Base-by-base conservation (phyloP, 2,329 filamentous ascomycete genomes). In the Coniella lustricola region DNA sequence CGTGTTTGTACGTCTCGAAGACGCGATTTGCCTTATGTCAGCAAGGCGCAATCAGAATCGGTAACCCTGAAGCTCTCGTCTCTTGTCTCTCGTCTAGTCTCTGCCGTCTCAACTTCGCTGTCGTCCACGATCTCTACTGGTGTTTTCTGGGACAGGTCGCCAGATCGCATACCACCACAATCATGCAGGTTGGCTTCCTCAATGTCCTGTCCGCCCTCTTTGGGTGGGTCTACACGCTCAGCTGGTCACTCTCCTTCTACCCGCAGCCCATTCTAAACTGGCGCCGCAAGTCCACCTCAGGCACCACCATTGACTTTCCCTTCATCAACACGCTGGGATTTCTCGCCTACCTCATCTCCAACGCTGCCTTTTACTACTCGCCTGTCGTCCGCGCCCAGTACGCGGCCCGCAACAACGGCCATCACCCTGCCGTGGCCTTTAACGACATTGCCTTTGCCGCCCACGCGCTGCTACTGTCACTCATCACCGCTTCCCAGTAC, bases 231-330 rank as follows among this genome's bases (percentile, higher is more conserved):
- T 90, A 90, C 67, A 84, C 80, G 55, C 55, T 82, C 42, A 81
- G 78, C 66, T 93, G 91, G 91, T 91, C 87, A 12, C 69, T 84
- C 14, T 95, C 89, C 14, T 97, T 96, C 70, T 97, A 97, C 65
- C 90, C 91, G 1, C 93, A 97, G 64, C 81, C 86, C 7, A 68
- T 94, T 52, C 77, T 89, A 54, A 97, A 96, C 73, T 84, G 76
- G 64, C 73, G 73, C 25, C 84, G 89, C 46, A 79, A 80, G 49
- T 86, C 87, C 8, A 96, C 90, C 4, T 76, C 80, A 17, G 93
- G 93, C 35, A 83, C 91, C 4, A 87, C 89, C 1, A 84, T 95
- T 55, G 90, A 96, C 65, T 96, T 94, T 60, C 89, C 89, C 16
- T 75, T 85, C 16, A 74, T 89, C 58, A 93, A 93, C 66, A 67